Evolutionary conservation across 2,329 filamentous ascomycete genomes (phyloP), one percentile per base, ranked within the genome.

Genomic region (Aspergillus carbonarius): DNA sequence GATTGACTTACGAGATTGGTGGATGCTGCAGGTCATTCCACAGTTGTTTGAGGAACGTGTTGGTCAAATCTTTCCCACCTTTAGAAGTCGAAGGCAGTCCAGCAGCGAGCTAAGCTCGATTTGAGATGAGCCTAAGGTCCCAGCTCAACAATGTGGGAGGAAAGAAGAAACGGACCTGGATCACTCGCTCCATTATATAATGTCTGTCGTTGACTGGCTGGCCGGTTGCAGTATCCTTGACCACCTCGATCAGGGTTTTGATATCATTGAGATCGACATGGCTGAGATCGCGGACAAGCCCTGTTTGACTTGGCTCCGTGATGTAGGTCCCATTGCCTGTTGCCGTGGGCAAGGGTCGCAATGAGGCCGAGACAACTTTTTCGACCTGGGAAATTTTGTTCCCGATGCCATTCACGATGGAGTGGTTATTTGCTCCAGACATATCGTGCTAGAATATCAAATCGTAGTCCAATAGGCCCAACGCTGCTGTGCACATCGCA

Each of bases 201-300:
- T 81, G 80, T 68, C 83, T 87, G 67, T 90, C 87, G 65, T 90
- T 78, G 15, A 85, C 72, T 7, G 80, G 79, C 42, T 83, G 76
- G 2, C 83, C 83, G n/a, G 79, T 78, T 57, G 73, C 66, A 18
- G 78, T 68, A 51, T 69, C 74, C 20, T 79, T 78, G 12, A 78
- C 72, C 25, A 77, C 59, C 34, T 78, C 75, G 32, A 72, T 63
- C 20, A 79, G 54, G 10, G 76, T 76, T 48, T 72, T 71, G 53
- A 81, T 70, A 62, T 82, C 76, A 27, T 78, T 72, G 18, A 82
- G 74, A 54, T 74, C 81, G 62, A 85, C 63, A 55, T 78, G 75
- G 50, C 69, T 70, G n/a, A 85, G 63, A 61, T 84, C 82, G 35
- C 73, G 71, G 25, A 75, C 68, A 49, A 81, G 49, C 3, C 75